Conservation (phyloP, 1,284 basidiomycete species). For the Malassezia slooffiae region DNA sequence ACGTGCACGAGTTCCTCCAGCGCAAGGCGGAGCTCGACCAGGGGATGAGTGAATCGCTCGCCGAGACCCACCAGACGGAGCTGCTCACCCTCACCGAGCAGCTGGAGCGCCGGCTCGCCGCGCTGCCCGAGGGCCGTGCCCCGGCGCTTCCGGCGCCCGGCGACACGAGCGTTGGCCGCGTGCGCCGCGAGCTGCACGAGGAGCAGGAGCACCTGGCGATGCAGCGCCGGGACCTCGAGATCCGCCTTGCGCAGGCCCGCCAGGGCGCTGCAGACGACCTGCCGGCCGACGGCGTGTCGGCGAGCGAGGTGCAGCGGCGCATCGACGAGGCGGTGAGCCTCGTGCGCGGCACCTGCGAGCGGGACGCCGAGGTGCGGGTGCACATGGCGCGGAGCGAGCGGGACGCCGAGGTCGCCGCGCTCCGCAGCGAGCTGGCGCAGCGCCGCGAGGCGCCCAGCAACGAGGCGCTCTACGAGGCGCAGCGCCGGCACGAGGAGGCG, state of each 20-base stretch:
- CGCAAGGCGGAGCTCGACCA: neutral
- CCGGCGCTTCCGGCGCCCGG: neutral
- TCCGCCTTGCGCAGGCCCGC: slow-evolving; percentile 2
- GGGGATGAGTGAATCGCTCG: neutral
- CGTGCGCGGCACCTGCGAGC: neutral
- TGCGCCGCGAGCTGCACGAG: slow-evolving; percentile 1
- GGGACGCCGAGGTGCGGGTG: slow-evolving; percentile 10
- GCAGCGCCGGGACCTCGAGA: slow-evolving; percentile 14
- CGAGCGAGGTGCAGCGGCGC: neutral
- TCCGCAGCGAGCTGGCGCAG: slow-evolving; percentile 1
- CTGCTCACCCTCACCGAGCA: slow-evolving; percentile 1
- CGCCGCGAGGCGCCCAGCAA: neutral
- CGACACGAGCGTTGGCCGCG: neutral
- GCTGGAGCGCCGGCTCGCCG: slow-evolving; percentile 5
- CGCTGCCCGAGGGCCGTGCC: slow-evolving; percentile 1
- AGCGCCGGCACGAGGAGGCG: neutral
- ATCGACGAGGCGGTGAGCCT: neutral
- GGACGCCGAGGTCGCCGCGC: neutral
- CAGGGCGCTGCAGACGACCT: neutral
- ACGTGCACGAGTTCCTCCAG: slow-evolving; percentile 1
- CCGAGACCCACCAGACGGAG: neutral
- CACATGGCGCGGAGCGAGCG: slow-evolving; percentile 1
- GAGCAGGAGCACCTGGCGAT: slow-evolving; percentile 2
- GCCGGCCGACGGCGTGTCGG: neutral
- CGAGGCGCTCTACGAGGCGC: neutral